A percentile compares a stretch with the other conserved stretches of the same genome.
Evolutionary conservation across 2,329 filamentous ascomycete species (phyloP).

Genomic region (Phyllosticta ampelicida): DNA sequence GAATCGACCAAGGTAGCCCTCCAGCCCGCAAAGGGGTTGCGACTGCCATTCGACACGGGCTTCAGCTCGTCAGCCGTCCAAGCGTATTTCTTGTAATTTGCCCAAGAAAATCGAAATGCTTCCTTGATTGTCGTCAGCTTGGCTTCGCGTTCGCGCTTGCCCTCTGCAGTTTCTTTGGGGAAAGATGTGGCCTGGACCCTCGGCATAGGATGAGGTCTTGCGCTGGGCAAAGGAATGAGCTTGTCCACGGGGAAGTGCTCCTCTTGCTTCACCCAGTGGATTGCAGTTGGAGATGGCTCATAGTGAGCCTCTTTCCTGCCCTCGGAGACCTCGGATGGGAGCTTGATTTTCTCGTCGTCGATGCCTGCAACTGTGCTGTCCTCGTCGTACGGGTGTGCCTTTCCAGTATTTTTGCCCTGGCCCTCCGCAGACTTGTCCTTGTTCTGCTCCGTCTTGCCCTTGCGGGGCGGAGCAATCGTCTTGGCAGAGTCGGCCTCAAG

Average conservation of each 20-base stretch:
- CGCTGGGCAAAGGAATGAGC: slow-evolving; percentile 66
- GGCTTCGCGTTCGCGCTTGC: slow-evolving; percentile 47
- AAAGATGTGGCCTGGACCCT: slow-evolving; percentile 67
- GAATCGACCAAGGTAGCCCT: slow-evolving; percentile 75
- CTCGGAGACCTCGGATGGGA: slow-evolving; percentile 3
- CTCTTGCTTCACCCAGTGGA: slow-evolving; percentile 63
- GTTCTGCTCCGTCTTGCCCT: background rate
- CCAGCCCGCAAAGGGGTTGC: slow-evolving; percentile 86
- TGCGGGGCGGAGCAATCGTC: background rate
- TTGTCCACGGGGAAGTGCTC: slow-evolving; percentile 74
- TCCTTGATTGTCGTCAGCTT: slow-evolving; percentile 58
- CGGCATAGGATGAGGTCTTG: slow-evolving; percentile 57
- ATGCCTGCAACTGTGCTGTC: background rate
- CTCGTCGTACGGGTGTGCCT: background rate
- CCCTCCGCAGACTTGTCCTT: background rate
- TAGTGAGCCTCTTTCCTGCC: slow-evolving; percentile 3
- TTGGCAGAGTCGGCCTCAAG: background rate
- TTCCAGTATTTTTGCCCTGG: background rate
- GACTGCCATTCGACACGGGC: slow-evolving; percentile 56
- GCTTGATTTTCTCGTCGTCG: background rate
- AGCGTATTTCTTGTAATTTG: slow-evolving; percentile 66
- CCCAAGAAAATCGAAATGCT: slow-evolving; percentile 71
- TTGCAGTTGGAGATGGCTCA: slow-evolving; percentile 10
- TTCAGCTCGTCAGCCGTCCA: slow-evolving; percentile 80
- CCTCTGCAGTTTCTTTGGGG: slow-evolving; percentile 45